These are phyloP conservation scores for Vigna reflexopilosa DNA, from an alignment of 306 rosid genomes.

Conservation along the genomic window DNA sequence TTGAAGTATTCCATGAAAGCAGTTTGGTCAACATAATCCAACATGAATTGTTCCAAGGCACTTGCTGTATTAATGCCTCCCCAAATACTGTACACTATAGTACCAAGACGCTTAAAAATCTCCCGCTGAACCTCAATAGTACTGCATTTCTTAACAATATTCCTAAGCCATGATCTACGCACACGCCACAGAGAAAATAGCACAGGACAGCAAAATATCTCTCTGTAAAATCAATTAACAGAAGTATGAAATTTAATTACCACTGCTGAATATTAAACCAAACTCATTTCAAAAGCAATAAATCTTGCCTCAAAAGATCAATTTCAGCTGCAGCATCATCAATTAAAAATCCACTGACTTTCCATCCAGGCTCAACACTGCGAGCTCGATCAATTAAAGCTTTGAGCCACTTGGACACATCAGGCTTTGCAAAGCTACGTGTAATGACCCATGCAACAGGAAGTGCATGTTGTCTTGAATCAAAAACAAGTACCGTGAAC, in stretches of 20 bases:
- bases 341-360: conserved; percentile 80
- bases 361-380: conserved; percentile 82
- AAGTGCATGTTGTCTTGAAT: conserved; percentile 94
- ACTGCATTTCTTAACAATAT: conserved; percentile 78
- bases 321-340: conserved; percentile 92
- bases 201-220: conserved; percentile 79
- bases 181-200: conserved; percentile 92
- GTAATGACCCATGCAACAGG: conserved; percentile 97
- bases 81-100: conserved; percentile 74
- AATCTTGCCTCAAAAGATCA: conserved; percentile 82
- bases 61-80: conserved; percentile 57
- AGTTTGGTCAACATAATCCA: conserved; percentile 88
- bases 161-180: conserved; percentile 94
- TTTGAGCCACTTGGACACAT: conserved; percentile 86
- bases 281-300: conserved; percentile 33
- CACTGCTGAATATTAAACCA: conserved; percentile 15
- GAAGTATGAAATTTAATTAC: conserved; percentile 38
- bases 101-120: conserved; percentile 81
- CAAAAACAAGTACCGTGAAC: conserved; percentile 91
- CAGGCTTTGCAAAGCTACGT: conserved; percentile 88
- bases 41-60: conserved; percentile 69
- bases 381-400: conserved; percentile 73
- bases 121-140: conserved; percentile 83
- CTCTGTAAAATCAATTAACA: conserved; percentile 62
- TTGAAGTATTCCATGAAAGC: conserved; percentile 88